These are phyloP conservation scores for Rhynchosporium secalis DNA, from an alignment of 2,329 filamentous ascomycete species.

Conservation along the genomic window DNA sequence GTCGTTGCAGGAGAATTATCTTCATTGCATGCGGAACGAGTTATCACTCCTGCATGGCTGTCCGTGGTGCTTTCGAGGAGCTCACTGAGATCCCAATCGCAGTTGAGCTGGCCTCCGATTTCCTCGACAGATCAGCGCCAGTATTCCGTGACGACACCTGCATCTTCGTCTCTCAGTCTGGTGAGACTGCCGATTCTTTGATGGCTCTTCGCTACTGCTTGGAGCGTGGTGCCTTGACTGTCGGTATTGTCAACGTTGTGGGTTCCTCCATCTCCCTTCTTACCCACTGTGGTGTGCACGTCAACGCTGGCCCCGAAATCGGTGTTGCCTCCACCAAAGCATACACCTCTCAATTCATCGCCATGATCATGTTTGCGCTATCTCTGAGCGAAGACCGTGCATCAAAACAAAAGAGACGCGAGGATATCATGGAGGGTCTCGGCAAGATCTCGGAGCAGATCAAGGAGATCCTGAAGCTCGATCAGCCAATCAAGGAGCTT, in stretches of 20 bases:
- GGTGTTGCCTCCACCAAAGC: constrained; percentile 99
- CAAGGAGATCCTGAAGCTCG: constrained; percentile 85
- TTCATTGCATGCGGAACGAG: constrained; percentile 99
- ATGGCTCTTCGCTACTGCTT: constrained; percentile 97
- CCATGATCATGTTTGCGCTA: constrained; percentile 99
- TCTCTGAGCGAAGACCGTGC: constrained; percentile 95
- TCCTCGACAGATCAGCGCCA: constrained; percentile 92
- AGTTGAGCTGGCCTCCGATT: constrained; percentile 96
- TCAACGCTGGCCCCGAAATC: constrained; percentile 98
- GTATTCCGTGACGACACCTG: constrained; percentile 99
- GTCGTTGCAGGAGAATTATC: constrained; percentile 94
- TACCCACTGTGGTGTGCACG: constrained; percentile 99
- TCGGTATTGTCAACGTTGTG: constrained; percentile 98
- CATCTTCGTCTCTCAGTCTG: constrained; percentile 97
- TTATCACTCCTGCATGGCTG: constrained; percentile 99
- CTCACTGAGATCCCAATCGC: constrained; percentile 96
- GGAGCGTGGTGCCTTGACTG: constrained; percentile 93
- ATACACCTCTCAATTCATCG: constrained; percentile 98
- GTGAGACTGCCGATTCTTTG: constrained; percentile 96
- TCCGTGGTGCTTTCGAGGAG: constrained; percentile 96
- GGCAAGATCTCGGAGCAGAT: constrained; percentile 87
- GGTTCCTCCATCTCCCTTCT: constrained; percentile 98
- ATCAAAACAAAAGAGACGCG: constrained; percentile 85
- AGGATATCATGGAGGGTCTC: constrained; percentile 96
- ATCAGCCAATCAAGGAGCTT: constrained; percentile 91